Percentiles rank a stretch among this genome's conserved stretches.
Evolutionary conservation across 2,329 filamentous ascomycete species (phyloP).

Genomic region (Parastagonospora nodorum): DNA sequence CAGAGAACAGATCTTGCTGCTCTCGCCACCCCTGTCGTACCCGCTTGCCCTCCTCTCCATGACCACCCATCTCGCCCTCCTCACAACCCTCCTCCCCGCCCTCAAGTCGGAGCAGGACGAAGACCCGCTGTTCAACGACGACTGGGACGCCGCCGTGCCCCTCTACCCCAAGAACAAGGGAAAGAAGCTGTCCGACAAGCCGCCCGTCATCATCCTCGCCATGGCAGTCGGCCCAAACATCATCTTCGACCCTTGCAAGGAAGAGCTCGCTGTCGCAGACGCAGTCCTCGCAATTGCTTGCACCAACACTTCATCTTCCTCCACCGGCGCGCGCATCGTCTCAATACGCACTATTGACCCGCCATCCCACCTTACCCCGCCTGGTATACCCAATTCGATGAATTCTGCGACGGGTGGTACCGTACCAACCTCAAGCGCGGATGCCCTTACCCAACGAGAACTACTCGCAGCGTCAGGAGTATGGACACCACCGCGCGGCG

Average conservation of each 20-base stretch:
- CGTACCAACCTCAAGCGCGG: constrained; percentile 43
- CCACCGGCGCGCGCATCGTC: constrained; percentile 44
- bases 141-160: constrained; percentile 84
- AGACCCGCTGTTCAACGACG: constrained; percentile 96
- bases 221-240: constrained; percentile 85
- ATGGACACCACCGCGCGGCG: constrained; percentile 85
- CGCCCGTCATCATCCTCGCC: constrained; percentile 88
- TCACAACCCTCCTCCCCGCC: constrained; percentile 81
- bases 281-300: constrained; percentile 85
- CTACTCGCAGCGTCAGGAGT: constrained; percentile 68
- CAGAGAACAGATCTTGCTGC: constrained; percentile 74
- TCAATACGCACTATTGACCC: constrained; percentile 57
- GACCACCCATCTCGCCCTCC: constrained; percentile 89
- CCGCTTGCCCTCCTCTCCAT: constrained; percentile 90
- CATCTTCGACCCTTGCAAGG: constrained; percentile 89
- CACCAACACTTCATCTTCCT: constrained; percentile 45
- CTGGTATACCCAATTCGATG: constrained; percentile 54
- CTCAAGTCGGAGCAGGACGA: constrained; percentile 90
- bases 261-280: constrained; percentile 93
- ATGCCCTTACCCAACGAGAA: constrained; percentile 55
- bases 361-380: constrained; percentile 54
- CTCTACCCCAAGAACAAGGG: constrained; percentile 66
- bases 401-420: constrained; percentile 52
- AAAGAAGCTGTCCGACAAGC: constrained; percentile 55
- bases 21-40: constrained; percentile 91